phyloP scores from a whole-genome alignment of 257 asterid genomes.

The Fraxinus cuspidata region DNA sequence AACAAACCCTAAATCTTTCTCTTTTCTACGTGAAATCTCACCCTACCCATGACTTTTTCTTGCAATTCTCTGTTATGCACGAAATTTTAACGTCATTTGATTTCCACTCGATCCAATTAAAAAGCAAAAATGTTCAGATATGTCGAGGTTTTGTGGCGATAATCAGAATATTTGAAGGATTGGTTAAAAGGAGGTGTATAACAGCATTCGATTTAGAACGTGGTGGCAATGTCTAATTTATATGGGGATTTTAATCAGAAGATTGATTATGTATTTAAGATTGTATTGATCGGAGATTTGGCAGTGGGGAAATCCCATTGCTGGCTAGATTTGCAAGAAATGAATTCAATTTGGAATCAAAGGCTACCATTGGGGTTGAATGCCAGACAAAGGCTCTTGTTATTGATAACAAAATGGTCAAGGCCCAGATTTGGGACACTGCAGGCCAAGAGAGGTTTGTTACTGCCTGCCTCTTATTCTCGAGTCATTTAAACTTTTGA shows the following conservation, averaged over 20 bases:
- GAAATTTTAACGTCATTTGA: conserved; percentile 19
- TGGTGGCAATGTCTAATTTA: conserved; percentile 61
- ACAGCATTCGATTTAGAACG: conserved; percentile 5
- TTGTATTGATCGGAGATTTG: conserved; percentile 84
- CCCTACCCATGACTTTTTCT: conserved; percentile 2
- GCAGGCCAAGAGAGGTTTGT: conserved; percentile 92
- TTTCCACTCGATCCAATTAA: conserved; percentile 26
- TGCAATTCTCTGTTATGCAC: conserved; percentile 6
- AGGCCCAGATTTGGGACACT: conserved; percentile 98
- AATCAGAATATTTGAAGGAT: conserved; percentile 25
- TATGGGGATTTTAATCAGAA: conserved; percentile 77
- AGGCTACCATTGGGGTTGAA: conserved; percentile 92
- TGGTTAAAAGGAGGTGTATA: conserved; percentile 29
- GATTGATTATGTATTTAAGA: conserved; percentile 85
- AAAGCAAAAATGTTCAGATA: not conserved
- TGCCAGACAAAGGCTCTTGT: conserved; percentile 82
- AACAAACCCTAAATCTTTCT: conserved; percentile 27
- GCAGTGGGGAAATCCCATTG: conserved; percentile 93
- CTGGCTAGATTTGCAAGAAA: conserved; percentile 86
- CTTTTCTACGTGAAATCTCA: conserved; percentile 16
- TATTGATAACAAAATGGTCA: conserved; percentile 71
- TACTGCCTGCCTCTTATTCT: not conserved
- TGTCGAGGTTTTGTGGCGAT: conserved; percentile 13
- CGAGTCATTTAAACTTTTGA: not conserved
- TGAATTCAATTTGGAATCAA: conserved; percentile 80